These are phyloP conservation scores for Fusarium penzigii DNA, from an alignment of 2,329 filamentous ascomycete species.

Conservation along the genomic window DNA sequence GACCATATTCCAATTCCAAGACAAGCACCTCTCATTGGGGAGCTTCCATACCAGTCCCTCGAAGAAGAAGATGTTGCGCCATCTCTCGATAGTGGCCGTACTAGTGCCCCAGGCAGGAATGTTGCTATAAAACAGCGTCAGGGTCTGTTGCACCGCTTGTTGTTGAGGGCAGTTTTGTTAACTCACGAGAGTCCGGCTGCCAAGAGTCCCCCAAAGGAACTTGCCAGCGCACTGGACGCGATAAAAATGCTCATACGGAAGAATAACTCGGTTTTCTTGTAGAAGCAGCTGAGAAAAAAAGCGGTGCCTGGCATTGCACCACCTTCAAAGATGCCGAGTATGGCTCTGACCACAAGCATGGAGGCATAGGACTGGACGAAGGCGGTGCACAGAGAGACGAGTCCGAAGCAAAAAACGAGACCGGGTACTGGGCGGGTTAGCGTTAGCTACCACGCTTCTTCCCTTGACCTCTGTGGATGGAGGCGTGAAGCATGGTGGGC, in stretches of 20 bases:
- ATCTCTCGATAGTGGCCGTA: constrained; percentile 31
- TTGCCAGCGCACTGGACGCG: constrained; percentile 54
- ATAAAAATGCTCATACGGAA: constrained; percentile 59
- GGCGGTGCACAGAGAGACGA: constrained; percentile 55
- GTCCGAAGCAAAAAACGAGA: constrained; percentile 55
- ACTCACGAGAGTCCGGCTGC: constrained; percentile 44
- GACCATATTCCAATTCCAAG: too few relatives aligned
- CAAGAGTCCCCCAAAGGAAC: constrained; percentile 59
- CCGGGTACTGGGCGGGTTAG: constrained; percentile 40
- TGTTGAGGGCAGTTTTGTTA: not conserved
- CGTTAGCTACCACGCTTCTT: too few relatives aligned
- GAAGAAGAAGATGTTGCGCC: constrained; percentile 65
- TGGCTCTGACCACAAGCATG: constrained; percentile 47
- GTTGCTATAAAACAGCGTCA: too few relatives aligned
- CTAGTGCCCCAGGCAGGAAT: not conserved
- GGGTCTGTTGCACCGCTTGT: too few relatives aligned
- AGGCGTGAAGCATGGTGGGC: not conserved
- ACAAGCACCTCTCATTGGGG: too few relatives aligned
- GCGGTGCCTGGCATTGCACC: constrained; percentile 59
- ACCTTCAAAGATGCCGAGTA: constrained; percentile 57
- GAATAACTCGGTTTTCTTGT: constrained; percentile 56
- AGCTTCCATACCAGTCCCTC: constrained; percentile 49
- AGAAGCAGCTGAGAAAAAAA: constrained; percentile 57
- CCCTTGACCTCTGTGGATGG: too few relatives aligned
- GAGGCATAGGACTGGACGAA: constrained; percentile 51